A percentile compares a stretch with the other conserved stretches of the same genome.
Evolutionary conservation across 345 rosid species (phyloP).

Genomic region (Heritiera fomes): DNA sequence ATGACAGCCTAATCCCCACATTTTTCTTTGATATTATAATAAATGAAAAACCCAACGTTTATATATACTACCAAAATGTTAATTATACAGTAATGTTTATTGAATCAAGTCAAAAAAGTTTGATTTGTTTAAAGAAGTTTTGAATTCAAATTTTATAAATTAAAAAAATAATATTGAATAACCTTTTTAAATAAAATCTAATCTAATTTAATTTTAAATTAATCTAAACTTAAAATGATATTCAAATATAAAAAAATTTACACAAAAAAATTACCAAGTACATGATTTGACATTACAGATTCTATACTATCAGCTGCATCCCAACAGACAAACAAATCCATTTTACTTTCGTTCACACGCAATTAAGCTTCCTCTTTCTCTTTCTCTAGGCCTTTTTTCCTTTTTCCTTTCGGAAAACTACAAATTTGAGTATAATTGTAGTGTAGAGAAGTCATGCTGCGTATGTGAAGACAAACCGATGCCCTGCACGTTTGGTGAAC

Average conservation of each 20-base stretch:
- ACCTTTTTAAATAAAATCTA: too few relatives aligned
- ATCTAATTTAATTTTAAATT: too few relatives aligned
- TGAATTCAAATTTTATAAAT: too few relatives aligned
- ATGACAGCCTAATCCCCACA: constrained; percentile 33
- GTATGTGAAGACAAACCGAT: background rate
- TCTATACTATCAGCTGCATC: constrained; percentile 49
- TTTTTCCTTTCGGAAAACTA: background rate
- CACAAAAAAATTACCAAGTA: constrained; percentile 36
- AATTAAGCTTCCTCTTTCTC: background rate
- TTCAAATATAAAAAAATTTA: too few relatives aligned
- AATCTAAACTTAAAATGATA: too few relatives aligned
- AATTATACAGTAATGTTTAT: too few relatives aligned
- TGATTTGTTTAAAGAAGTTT: too few relatives aligned
- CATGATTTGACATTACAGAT: constrained; percentile 97
- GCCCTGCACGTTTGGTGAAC: constrained; percentile 4
- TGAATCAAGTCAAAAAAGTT: too few relatives aligned
- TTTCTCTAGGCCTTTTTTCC: background rate
- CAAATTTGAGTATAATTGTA: background rate
- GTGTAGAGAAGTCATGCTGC: background rate
- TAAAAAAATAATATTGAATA: too few relatives aligned
- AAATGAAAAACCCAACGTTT: background rate
- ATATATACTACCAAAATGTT: constrained; percentile 51
- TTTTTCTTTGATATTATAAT: background rate
- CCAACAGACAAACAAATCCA: constrained; percentile 33
- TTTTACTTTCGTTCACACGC: background rate